Percentiles rank a stretch among this genome's conserved stretches.
phyloP scores from a whole-genome alignment of 768 basidiomycete species.

The Panaeolus cyanescens region DNA sequence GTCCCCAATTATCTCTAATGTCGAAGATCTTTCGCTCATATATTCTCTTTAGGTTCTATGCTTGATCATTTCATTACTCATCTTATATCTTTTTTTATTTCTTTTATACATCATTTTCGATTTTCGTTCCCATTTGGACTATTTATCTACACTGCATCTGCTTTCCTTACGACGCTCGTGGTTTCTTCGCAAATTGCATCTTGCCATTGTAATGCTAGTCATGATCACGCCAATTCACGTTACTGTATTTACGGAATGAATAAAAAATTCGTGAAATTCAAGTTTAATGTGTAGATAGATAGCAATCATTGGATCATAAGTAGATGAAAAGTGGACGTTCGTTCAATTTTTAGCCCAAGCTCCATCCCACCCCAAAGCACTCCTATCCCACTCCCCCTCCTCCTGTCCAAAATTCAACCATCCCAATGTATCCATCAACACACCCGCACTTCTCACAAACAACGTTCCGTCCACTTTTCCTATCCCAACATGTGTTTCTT shows the following conservation, averaged over 20 bases:
- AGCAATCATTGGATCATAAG: no score
- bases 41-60: constrained; percentile 21
- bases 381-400: constrained; percentile 54
- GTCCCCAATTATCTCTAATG: constrained; percentile 24
- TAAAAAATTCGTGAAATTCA: neutral
- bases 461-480: constrained; percentile 53
- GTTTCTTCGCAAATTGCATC: constrained; percentile 1
- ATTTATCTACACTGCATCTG: neutral
- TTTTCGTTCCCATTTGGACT: constrained; percentile 2
- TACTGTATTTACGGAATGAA: constrained; percentile 6
- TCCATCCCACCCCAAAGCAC: constrained; percentile 61
- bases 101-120: constrained; percentile 11
- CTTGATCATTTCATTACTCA: constrained; percentile 12
- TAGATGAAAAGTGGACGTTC: no score
- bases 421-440: constrained; percentile 55
- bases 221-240: constrained; percentile 5
- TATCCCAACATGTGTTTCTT: constrained; percentile 49
- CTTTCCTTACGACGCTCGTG: neutral
- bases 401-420: constrained; percentile 57
- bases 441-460: constrained; percentile 58
- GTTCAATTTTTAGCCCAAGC: constrained; percentile 52
- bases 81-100: constrained; percentile 6
- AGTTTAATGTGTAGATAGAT: no score
- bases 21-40: neutral
- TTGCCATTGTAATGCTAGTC: constrained; percentile 10